Base-by-base conservation (phyloP, 176 grass and related monocot genomes). In the Guadua angustifolia region DNA sequence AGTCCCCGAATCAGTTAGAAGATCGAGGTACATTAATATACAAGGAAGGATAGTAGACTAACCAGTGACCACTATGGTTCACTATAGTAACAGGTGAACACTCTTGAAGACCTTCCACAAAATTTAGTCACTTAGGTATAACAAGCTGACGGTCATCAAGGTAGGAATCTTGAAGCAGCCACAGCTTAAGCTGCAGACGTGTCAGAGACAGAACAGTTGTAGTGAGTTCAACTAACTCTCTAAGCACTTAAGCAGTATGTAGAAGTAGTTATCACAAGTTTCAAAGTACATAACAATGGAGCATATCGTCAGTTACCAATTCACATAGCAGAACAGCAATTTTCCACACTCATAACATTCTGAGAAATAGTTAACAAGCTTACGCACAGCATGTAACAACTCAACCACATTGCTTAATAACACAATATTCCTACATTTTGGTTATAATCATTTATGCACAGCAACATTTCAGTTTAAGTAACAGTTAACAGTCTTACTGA, bases 121-220 rank as follows among this genome's bases (percentile, higher is more conserved):
- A 89, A 82, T 78, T 86, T 82, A 88, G 79, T 82, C 83, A 86
- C 83, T 69, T 92, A 89, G 73, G 83, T 92, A 75, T 83, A 92
- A 69, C 36, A 86, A 92, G 86, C 83, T 92, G 83, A 33, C 78
- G 14, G 74, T 36, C 79, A 88, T 89, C 83, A 92, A 83, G 86
- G 86, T 80, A 82, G 86, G 60, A 82, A 84, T 88, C 87, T 86
- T 92, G 86, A 86, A 86, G 83, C 79, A 89, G 74, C 79, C 74
- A 88, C 86, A 92, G 86, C 90, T 83, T 92, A 92, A 82, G 86
- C 90, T 92, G 86, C 90, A 92, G 82, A 86, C 62, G 86, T 88
- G 77, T 88, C 83, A 88, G 62, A 89, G 69, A 89, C 64, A 88
- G 24, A 88, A 78, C 84, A 87, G 74, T 43, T 40, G 36, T 33